Evolutionary conservation across 257 asterid species (phyloP).

Genomic region (Verbascum thapsus): DNA sequence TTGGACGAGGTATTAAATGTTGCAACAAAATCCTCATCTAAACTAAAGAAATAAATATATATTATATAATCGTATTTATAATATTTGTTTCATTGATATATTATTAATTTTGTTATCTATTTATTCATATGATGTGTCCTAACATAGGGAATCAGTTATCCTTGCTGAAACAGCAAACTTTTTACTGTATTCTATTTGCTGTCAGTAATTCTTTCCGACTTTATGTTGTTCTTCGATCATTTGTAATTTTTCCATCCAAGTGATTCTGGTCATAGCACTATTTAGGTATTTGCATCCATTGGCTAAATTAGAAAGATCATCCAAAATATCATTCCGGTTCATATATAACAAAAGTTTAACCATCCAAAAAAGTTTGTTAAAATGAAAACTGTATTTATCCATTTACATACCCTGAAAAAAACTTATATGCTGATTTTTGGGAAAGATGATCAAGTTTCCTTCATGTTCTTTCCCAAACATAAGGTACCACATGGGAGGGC

Average conservation of each 20-base stretch:
- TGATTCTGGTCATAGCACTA: neutral
- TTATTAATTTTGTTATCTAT: too few relatives aligned
- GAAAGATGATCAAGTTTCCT: neutral
- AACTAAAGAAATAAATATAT: too few relatives aligned
- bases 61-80: too few relatives aligned
- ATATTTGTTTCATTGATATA: too few relatives aligned
- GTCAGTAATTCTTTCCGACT: neutral
- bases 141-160: neutral
- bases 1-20: too few relatives aligned
- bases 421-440: neutral
- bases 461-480: neutral
- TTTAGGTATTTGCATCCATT: neutral
- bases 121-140: too few relatives aligned
- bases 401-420: neutral
- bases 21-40: too few relatives aligned
- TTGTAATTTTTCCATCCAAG: neutral
- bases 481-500: neutral
- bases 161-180: neutral
- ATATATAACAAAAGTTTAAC: neutral
- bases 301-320: neutral
- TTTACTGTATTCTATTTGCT: neutral
- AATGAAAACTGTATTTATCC: too few relatives aligned
- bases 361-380: too few relatives aligned
- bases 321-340: conserved; percentile 2
- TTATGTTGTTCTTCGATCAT: neutral